Conservation (phyloP, 2,329 filamentous ascomycete genomes). For the Phyllosticta capitalensis region DNA sequence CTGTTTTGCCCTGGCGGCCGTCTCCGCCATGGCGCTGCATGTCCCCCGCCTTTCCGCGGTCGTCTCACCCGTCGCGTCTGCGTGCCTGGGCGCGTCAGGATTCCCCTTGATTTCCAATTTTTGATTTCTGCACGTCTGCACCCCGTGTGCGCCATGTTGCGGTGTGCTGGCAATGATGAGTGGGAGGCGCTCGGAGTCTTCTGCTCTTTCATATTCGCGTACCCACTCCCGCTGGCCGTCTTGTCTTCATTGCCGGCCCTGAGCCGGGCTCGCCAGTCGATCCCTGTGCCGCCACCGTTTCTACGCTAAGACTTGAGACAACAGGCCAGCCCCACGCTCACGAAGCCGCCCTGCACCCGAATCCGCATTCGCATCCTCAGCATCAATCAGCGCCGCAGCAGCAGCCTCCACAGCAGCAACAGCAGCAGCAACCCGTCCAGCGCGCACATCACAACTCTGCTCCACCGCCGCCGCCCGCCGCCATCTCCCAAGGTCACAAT, state of each 20-base stretch:
- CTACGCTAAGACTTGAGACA: slow-evolving; percentile 9
- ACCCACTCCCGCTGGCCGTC: background rate
- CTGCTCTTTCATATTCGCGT: background rate
- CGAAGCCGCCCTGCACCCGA: slow-evolving; percentile 18
- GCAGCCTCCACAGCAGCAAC: slow-evolving; percentile 8
- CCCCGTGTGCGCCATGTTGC: background rate
- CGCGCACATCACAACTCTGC: slow-evolving; percentile 10
- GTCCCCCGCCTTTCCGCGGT: background rate
- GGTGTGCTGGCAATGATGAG: background rate
- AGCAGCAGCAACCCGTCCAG: slow-evolving; percentile 18
- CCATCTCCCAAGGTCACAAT: slow-evolving; percentile 2
- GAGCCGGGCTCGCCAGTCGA: slow-evolving; percentile 17
- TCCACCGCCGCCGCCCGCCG: slow-evolving; percentile 9
- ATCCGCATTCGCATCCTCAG: slow-evolving; percentile 19
- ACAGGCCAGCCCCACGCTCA: slow-evolving; percentile 16
- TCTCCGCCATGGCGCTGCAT: background rate
- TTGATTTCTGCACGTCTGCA: background rate
- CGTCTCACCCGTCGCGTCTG: background rate
- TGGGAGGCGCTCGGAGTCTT: background rate
- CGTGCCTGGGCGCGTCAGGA: background rate
- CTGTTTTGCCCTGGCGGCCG: background rate
- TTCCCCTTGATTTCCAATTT: background rate
- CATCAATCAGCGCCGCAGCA: slow-evolving; percentile 18
- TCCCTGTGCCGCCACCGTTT: slow-evolving; percentile 7
- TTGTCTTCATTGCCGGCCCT: slow-evolving; percentile 13